A percentile compares a stretch with the other conserved stretches of the same genome.
Conservation (phyloP, 257 asterid species). For the Linderniella brevidens region DNA sequence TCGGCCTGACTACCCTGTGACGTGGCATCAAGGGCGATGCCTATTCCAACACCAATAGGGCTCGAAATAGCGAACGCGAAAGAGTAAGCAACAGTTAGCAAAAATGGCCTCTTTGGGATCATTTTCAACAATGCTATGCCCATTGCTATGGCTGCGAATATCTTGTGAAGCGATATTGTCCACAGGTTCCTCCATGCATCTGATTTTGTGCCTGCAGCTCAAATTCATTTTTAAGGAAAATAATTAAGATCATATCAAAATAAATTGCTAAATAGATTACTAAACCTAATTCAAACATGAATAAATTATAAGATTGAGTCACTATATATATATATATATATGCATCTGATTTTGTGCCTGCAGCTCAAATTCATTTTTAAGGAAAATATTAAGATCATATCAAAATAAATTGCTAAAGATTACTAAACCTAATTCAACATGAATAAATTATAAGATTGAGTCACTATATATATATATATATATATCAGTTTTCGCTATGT, state of each 20-base stretch:
- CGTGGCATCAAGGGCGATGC: slow-evolving; percentile 77
- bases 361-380: background rate
- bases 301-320: no score
- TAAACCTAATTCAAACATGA: no score
- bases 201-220: slow-evolving; percentile 30
- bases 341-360: slow-evolving; percentile 57
- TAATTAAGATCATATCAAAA: no score
- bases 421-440: no score
- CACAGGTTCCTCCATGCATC: slow-evolving; percentile 81
- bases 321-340: slow-evolving; percentile 9
- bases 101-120: slow-evolving; percentile 79
- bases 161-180: slow-evolving; percentile 79
- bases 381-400: background rate
- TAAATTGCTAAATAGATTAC: no score
- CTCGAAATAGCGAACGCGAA: slow-evolving; percentile 76
- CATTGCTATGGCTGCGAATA: slow-evolving; percentile 83
- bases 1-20: slow-evolving; percentile 47
- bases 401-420: no score
- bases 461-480: no score
- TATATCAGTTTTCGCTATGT: slow-evolving; percentile 10
- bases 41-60: slow-evolving; percentile 75
- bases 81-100: slow-evolving; percentile 45
- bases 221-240: background rate
- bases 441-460: no score
- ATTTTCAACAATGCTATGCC: slow-evolving; percentile 73